Conservation (phyloP, 805 yeast species). For the Wickerhamiella kurtzmanii region DNA sequence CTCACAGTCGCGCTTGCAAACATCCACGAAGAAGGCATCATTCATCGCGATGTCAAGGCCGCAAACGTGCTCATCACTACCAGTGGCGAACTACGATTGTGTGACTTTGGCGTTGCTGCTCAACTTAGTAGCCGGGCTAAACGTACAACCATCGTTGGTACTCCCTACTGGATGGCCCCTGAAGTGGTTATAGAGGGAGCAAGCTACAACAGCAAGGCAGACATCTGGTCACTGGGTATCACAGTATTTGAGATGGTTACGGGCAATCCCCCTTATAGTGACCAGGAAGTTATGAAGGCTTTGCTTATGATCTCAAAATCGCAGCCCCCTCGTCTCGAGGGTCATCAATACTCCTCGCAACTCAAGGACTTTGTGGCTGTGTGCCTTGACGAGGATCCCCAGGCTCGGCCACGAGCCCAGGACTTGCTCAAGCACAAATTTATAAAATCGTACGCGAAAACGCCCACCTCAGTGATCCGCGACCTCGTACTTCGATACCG, state of each 20-base stretch:
- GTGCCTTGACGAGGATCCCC: constrained; percentile 88
- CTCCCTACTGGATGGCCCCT: constrained; percentile 47
- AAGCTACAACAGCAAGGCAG: constrained; percentile 58
- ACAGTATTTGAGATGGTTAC: constrained; percentile 90
- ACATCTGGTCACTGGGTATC: constrained; percentile 94
- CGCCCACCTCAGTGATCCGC: constrained; percentile 47
- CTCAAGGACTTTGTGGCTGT: constrained; percentile 81
- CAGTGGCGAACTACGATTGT: constrained; percentile 79
- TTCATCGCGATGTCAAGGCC: constrained; percentile 92
- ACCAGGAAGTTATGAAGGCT: constrained; percentile 87
- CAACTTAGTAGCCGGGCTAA: constrained; percentile 57
- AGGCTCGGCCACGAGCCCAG: constrained; percentile 76
- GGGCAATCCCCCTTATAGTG: constrained; percentile 95
- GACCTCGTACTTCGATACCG: constrained; percentile 50
- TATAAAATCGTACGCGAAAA: constrained; percentile 45
- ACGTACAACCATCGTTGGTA: constrained; percentile 80
- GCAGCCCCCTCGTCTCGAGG: constrained; percentile 91
- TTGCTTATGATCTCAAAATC: constrained; percentile 86
- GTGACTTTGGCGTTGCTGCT: constrained; percentile 98
- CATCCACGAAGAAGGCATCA: constrained; percentile 80
- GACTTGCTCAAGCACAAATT: constrained; percentile 66
- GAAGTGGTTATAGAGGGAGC: constrained; percentile 35
- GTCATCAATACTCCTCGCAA: constrained; percentile 59
- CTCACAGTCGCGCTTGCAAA: constrained; percentile 59
- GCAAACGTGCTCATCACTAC: constrained; percentile 84